Evolutionary conservation across 1,284 basidiomycete species (phyloP), one percentile per base, ranked within the genome.

Genomic region (Ganoderma leucocontextum): DNA sequence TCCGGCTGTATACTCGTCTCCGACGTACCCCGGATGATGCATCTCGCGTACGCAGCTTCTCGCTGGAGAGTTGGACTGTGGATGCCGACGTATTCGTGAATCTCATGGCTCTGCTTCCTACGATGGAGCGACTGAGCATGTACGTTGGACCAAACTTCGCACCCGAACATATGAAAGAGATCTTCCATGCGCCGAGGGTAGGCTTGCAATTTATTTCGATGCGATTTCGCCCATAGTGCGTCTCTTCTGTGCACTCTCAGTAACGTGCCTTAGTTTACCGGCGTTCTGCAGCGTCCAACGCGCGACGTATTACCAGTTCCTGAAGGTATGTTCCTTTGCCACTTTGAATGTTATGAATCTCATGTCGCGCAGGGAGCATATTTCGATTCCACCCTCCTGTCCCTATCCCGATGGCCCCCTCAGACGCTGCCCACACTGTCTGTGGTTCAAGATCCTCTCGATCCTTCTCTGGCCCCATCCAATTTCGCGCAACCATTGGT

Each of bases 401-500:
- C 84, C 2, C 78, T 93, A 57, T 81, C 89, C 3, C 78, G 76
- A 55, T 93, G 92, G 91, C 87, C 89, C 2, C 68, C 80, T 5
- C 75, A 77, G 3, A 69, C 75, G 7, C 77, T 91, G 1, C 79
- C 81, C 1, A 78, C 79, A 0, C 75, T 93, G 1, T 92, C 90
- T 1, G 86, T 93, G 60, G 81, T 91, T 12, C 91, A 93, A 77
- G 91, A 93, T 69, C 86, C 88, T 1, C 78, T 88, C 9, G 82
- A 85, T 47, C 75, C 81, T 2, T 66, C 74, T 44, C 76, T 80
- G 66, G 78, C 79, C 17, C 73, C 76, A 66, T 71, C 62, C 65
- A 80, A 70, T 52, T 93, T 93, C 68, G 91, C 92, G 1, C 91
- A 93, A 74, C 91, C 92, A 0, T 79, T 93, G 62, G 90, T 92